Evolutionary conservation across 345 rosid genomes (phyloP).

Genomic region (Melaleuca quinquenervia): DNA sequence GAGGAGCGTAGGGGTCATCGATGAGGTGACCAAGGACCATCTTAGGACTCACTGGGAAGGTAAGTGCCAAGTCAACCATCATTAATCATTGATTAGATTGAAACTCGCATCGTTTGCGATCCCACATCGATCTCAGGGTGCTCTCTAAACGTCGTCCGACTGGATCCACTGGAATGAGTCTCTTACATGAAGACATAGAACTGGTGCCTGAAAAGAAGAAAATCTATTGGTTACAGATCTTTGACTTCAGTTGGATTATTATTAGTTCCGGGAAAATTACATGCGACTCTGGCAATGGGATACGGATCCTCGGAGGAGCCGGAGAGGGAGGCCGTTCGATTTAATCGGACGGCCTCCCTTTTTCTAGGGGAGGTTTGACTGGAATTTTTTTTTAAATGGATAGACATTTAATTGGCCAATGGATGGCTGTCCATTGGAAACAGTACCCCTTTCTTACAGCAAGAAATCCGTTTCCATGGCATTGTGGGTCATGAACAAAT

Average conservation of each 20-base stretch:
- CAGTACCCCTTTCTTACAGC: too few species aligned
- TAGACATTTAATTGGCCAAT: too few species aligned
- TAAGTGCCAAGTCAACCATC: background rate
- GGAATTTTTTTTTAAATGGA: too few species aligned
- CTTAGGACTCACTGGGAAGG: constrained; percentile 8
- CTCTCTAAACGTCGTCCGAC: background rate
- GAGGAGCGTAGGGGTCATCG: background rate
- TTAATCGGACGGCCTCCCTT: too few species aligned
- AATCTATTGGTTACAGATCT: background rate
- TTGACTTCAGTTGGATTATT: background rate
- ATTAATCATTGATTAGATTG: background rate
- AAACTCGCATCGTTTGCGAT: background rate
- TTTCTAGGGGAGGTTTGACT: too few species aligned
- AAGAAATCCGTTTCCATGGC: too few species aligned
- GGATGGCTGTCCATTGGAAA: too few species aligned
- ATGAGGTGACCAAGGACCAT: background rate
- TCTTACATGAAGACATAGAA: background rate
- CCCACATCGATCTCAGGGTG: background rate
- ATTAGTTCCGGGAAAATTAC: too few species aligned
- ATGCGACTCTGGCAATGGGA: too few species aligned
- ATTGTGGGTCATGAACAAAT: too few species aligned
- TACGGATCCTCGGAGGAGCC: too few species aligned
- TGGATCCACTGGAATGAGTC: background rate
- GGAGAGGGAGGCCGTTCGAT: too few species aligned
- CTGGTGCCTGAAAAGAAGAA: background rate